phyloP scores from a whole-genome alignment of 345 rosid species.

The Mercurialis annua region DNA sequence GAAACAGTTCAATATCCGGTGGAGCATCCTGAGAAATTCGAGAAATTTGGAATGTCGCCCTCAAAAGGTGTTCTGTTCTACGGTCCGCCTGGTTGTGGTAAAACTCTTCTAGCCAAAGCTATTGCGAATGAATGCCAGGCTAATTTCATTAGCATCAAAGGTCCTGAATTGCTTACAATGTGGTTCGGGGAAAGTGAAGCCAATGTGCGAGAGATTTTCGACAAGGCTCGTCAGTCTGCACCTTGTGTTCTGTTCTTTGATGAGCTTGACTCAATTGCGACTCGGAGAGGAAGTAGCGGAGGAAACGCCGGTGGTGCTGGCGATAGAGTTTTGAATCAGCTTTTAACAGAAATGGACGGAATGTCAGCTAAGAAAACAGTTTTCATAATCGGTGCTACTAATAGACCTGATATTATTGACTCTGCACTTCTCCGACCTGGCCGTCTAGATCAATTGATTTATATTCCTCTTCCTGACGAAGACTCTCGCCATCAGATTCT shows the following conservation, averaged over 20 bases:
- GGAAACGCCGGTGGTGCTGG: slow-evolving; percentile 99
- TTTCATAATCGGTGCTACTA: slow-evolving; percentile 93
- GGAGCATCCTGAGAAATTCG: slow-evolving; percentile 97
- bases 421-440: slow-evolving; percentile 95
- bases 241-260: slow-evolving; percentile 94
- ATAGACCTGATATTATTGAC: slow-evolving; percentile 91
- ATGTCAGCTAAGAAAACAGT: slow-evolving; percentile 95
- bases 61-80: slow-evolving; percentile 95
- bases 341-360: slow-evolving; percentile 97
- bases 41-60: slow-evolving; percentile 96
- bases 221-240: slow-evolving; percentile 93
- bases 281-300: slow-evolving; percentile 91
- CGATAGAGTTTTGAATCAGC: slow-evolving; percentile 91
- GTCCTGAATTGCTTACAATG: slow-evolving; percentile 95
- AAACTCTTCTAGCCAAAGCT: slow-evolving; percentile 96
- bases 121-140: slow-evolving; percentile 98
- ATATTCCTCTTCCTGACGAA: slow-evolving; percentile 94
- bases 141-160: slow-evolving; percentile 91
- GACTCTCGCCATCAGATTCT: slow-evolving; percentile 77
- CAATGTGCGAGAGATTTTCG: slow-evolving; percentile 91
- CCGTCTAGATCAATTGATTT: slow-evolving; percentile 92
- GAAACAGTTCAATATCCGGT: slow-evolving; percentile 99
- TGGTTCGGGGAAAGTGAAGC: slow-evolving; percentile 99
- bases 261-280: slow-evolving; percentile 95
- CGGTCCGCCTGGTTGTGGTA: slow-evolving; percentile 98